Base-by-base conservation (phyloP, 441 rosid genomes). In the Flueggea neowawraea region DNA sequence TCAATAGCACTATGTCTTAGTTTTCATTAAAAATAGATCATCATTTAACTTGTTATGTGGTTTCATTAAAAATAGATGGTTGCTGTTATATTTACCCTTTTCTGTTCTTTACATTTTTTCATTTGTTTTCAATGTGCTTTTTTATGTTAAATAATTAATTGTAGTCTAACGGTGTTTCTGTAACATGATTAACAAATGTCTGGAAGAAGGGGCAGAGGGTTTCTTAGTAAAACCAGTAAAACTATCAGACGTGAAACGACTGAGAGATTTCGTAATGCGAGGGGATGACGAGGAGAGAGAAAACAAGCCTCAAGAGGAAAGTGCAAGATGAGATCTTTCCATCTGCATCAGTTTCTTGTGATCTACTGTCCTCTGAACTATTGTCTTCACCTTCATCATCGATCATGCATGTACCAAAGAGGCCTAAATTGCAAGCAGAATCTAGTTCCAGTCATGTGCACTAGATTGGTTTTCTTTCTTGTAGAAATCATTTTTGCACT, bases 151-250 rank as follows among this genome's bases (percentile, higher is more conserved):
- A n/a, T n/a, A n/a, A n/a, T n/a, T n/a, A n/a, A n/a, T n/a, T n/a
- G n/a, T n/a, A n/a, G n/a, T n/a, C n/a, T n/a, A n/a, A n/a, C n/a
- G n/a, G n/a, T n/a, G n/a, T n/a, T n/a, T n/a, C n/a, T n/a, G n/a
- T n/a, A n/a, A n/a, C 11, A 4, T 32, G 50, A 45, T 9, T 45
- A 9, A 28, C 80, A 90, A 94, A 62, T 91, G 97, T 70, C 80
- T 91, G 65, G 97, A 88, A 66, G 91, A 88, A 85, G 97, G 96
- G 2, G 96, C 97, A 55, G 90, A 86, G 75, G 96, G 88, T 45
- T 91, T 73, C 67, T 61, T 91, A 31, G 61, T 91, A 53, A 91
- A 91, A 75, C 97, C 97, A 0, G 91, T 91, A 57, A 88, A 86
- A 77, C 70, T 83, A 12, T 73, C 94, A 11, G 97, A 91, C 58